Evolutionary conservation across 768 basidiomycete species (phyloP).

Genomic region (Tylopilus plumbeoviolaceoides): DNA sequence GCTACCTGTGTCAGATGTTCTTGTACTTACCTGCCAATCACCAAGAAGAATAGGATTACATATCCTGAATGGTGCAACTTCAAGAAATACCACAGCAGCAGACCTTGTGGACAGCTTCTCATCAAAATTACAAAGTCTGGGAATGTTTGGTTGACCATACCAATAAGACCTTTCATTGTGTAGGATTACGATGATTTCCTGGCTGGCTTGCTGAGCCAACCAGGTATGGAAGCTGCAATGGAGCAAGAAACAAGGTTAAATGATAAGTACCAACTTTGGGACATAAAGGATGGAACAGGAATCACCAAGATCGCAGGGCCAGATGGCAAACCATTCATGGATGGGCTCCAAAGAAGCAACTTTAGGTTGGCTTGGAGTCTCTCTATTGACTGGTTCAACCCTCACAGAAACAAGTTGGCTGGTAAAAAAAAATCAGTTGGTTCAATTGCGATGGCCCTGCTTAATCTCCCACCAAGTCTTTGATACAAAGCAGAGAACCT

Average conservation of each 20-base stretch:
- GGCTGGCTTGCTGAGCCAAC: constrained; percentile 20
- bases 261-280: not conserved
- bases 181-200: constrained; percentile 30
- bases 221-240: constrained; percentile 27
- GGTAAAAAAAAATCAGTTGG: constrained; percentile 11
- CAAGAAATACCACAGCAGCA: constrained; percentile 9
- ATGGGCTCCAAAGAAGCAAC: constrained; percentile 2
- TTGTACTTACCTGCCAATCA: not conserved
- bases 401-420: constrained; percentile 17
- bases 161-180: constrained; percentile 18
- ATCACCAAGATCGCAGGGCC: not conserved
- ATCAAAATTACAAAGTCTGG: not conserved
- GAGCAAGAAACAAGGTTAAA: constrained; percentile 11
- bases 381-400: constrained; percentile 30
- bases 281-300: not conserved
- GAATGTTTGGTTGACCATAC: not conserved
- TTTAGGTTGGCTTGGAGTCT: constrained; percentile 21
- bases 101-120: constrained; percentile 12
- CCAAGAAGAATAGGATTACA: no score
- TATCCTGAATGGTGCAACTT: constrained; percentile 23
- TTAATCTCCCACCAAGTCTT: constrained; percentile 22
- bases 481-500: constrained; percentile 28
- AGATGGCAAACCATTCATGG: not conserved
- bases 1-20: not conserved
- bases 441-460: constrained; percentile 11